phyloP scores from a whole-genome alignment of 129 eudicot genomes.

The Escallonia herrerae region DNA sequence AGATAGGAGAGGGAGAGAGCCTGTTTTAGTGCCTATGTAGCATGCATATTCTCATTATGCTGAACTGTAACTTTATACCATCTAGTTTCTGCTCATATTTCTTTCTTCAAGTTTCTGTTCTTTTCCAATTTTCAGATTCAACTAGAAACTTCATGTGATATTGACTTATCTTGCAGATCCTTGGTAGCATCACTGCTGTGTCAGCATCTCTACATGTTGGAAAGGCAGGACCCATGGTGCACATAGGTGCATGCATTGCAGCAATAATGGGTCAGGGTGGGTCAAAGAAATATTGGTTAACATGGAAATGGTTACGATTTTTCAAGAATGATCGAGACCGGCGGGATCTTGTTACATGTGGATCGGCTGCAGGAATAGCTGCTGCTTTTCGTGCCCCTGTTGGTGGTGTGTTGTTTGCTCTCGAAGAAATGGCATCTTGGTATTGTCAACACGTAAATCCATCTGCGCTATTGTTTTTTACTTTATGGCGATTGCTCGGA shows the following conservation, averaged over 20 bases:
- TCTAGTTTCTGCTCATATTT: background rate
- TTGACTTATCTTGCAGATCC: conserved; percentile 44
- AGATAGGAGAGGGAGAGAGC: too few relatives aligned
- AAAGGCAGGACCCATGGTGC: conserved; percentile 98
- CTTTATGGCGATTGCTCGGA: background rate
- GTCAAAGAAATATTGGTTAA: conserved; percentile 63
- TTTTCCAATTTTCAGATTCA: background rate
- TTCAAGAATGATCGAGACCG: conserved; percentile 86
- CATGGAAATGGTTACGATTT: conserved; percentile 78
- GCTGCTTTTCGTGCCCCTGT: conserved; percentile 98
- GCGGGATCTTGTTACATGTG: conserved; percentile 89
- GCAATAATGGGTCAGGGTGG: conserved; percentile 83
- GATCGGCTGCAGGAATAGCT: conserved; percentile 91
- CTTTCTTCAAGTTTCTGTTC: background rate
- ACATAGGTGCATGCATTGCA: conserved; percentile 78
- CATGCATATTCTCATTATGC: too few relatives aligned
- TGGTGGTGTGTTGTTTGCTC: conserved; percentile 92
- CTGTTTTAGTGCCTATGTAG: too few relatives aligned
- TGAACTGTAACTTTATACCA: too few relatives aligned
- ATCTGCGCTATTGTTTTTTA: background rate
- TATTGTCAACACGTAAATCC: conserved; percentile 20
- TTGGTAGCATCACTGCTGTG: conserved; percentile 85
- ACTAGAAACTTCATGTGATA: conserved; percentile 9
- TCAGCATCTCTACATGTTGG: conserved; percentile 84
- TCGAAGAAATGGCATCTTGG: conserved; percentile 99